Base-by-base conservation (phyloP, 2,329 filamentous ascomycete genomes). In the Mycocentrospora acerina region DNA sequence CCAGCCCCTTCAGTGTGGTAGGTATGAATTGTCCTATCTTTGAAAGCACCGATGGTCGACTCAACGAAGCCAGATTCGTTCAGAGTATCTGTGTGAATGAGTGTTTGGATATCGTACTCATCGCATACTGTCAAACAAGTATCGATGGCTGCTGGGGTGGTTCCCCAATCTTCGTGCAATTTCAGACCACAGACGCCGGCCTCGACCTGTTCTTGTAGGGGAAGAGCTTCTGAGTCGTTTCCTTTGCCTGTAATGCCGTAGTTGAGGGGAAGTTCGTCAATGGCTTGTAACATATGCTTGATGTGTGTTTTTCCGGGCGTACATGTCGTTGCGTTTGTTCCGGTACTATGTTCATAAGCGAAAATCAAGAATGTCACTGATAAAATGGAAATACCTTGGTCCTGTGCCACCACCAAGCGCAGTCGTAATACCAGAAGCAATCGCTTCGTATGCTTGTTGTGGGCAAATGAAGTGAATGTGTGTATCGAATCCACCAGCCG, bases 51-150 rank as follows among this genome's bases (percentile, higher is more conserved):
- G 46, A 95, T 82, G 2, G 90, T 95, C 42, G 88, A 85, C 65
- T 96, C 91, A 34, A 97, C 91, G 60, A 95, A 97, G n/a, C 91
- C 91, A 13, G 88, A 91, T 68, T 97, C 91, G 68, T 97, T 97
- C 45, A 97, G 80, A 0, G 91, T 96, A 67, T 97, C 91, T 0
- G 90, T 96, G 66, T 96, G 91, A 56, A 97, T 94, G 50, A 95
- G 81, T 51, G 88, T 94, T 67, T 97, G 91, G 17, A 97, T 81
- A 60, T 97, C 91, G 38, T 88, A 80, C 62, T 95, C 86, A 57
- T 97, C 91, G 65, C 90, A 96, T 29, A 96, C 86, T 1, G 72
- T 61, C 29, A 68, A 77, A 59, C 91, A 96, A 2, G 85, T 78
- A 66, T 97, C 90, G 59, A 97, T 97, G 15, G 89, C 90, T 1